A percentile compares a stretch with the other conserved stretches of the same genome.
phyloP scores from a whole-genome alignment of 2,329 filamentous ascomycete genomes.

The Pseudogymnoascus sp. region DNA sequence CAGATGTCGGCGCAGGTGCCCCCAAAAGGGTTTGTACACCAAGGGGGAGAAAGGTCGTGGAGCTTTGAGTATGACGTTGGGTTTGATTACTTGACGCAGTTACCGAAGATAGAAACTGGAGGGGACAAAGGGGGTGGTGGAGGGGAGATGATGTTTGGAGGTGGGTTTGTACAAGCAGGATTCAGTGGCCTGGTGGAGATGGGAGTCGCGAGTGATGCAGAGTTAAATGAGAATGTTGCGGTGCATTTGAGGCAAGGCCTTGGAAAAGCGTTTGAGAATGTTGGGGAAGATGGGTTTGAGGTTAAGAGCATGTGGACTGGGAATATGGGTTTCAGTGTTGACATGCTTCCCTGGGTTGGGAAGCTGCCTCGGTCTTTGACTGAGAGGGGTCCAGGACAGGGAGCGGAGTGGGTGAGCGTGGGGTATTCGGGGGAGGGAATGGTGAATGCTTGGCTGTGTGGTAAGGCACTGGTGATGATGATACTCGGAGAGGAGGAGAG shows the following conservation, averaged over 20 bases:
- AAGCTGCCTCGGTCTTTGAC: conserved; percentile 30
- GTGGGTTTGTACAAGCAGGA: conserved; percentile 38
- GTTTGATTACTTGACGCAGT: conserved; percentile 58
- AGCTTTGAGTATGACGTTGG: conserved; percentile 50
- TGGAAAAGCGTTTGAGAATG: conserved; percentile 31
- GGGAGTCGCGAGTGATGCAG: conserved; percentile 39
- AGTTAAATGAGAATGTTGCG: conserved; percentile 31
- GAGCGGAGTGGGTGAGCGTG: conserved; percentile 41
- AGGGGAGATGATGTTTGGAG: conserved; percentile 46
- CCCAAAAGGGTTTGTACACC: conserved; percentile 24
- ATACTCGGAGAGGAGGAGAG: conserved; percentile 30
- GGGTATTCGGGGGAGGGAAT: conserved; percentile 46
- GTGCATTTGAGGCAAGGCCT: conserved; percentile 36
- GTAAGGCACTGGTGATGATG: conserved; percentile 39
- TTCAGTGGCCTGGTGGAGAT: conserved; percentile 37
- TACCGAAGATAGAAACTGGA: conserved; percentile 23
- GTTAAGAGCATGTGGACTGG: conserved; percentile 42
- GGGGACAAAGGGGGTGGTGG: conserved; percentile 15
- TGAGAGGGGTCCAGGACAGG: conserved; percentile 10
- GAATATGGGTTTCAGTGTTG: conserved; percentile 39
- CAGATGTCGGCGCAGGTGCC: conserved; percentile 45
- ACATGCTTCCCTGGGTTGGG: conserved; percentile 43
- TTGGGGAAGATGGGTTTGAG: conserved; percentile 14
- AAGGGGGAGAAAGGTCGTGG: conserved; percentile 40
- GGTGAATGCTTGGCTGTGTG: conserved; percentile 45